Percentiles rank a stretch among this genome's conserved stretches.
Conservation (phyloP, 129 eudicot genomes). For the Deinandra increscens region DNA sequence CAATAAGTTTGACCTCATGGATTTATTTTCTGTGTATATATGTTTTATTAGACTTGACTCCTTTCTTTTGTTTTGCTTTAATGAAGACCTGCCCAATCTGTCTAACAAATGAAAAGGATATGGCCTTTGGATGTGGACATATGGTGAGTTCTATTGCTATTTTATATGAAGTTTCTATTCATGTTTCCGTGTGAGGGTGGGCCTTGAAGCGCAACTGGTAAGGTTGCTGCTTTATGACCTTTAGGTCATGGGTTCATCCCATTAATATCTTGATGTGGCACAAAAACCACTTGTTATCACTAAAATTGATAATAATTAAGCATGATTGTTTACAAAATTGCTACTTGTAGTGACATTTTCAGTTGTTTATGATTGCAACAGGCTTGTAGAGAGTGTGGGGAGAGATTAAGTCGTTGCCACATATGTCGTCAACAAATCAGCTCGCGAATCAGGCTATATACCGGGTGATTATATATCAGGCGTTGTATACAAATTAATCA, state of each 20-base stretch:
- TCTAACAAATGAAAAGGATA: constrained; percentile 60
- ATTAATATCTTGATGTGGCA: no score
- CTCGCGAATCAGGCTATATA: constrained; percentile 55
- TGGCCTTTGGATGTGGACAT: constrained; percentile 83
- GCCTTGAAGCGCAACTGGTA: no score
- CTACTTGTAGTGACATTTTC: not conserved
- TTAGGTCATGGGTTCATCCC: no score
- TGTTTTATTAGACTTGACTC: constrained; percentile 15
- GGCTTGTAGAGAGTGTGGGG: constrained; percentile 73
- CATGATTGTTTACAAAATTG: not conserved
- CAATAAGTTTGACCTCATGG: constrained; percentile 17
- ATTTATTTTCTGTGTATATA: not conserved
- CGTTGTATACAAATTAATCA: not conserved
- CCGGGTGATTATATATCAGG: constrained; percentile 21
- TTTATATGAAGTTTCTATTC: not conserved
- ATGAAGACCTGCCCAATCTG: constrained; percentile 71
- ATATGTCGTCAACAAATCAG: constrained; percentile 62
- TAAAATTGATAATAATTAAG: not conserved
- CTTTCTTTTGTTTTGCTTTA: constrained; percentile 4
- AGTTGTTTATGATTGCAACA: constrained; percentile 25
- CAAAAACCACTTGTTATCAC: not conserved
- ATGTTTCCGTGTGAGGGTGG: not conserved
- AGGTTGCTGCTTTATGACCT: no score
- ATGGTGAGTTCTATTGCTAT: constrained; percentile 44
- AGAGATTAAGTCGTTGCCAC: constrained; percentile 57